These are phyloP conservation scores for Beauveria varroae DNA, from an alignment of 2,329 filamentous ascomycete species.

Conservation along the genomic window DNA sequence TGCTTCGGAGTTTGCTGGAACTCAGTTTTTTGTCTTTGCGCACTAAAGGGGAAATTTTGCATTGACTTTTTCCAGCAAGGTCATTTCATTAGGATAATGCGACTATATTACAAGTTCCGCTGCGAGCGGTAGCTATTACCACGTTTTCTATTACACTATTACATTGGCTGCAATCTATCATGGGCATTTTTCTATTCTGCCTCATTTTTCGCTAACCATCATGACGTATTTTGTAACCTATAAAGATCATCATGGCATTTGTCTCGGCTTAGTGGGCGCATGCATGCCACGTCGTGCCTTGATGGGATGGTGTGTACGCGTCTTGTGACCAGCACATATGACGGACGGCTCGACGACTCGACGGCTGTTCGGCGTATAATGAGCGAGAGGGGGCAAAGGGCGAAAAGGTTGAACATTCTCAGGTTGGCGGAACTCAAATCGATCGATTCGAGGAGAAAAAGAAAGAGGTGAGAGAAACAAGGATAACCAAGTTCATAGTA, in stretches of 20 bases:
- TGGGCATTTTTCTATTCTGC: background rate
- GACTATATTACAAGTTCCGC: background rate
- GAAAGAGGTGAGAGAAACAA: no score
- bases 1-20: constrained; percentile 7
- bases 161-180: background rate
- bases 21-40: background rate
- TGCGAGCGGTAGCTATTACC: background rate
- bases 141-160: background rate
- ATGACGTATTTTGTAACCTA: no score
- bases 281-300: background rate
- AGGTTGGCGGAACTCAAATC: no score
- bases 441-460: no score
- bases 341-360: no score
- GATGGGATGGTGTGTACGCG: background rate
- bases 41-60: background rate
- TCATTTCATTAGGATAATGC: background rate
- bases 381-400: background rate
- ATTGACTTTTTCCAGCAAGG: background rate
- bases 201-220: no score
- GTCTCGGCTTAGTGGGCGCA: background rate
- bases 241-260: background rate
- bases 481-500: no score
- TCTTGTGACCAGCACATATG: background rate
- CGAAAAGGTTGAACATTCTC: no score
- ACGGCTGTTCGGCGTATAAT: background rate